phyloP scores from a whole-genome alignment of 2,329 filamentous ascomycete species.

The Magnaporthiopsis incrustans region DNA sequence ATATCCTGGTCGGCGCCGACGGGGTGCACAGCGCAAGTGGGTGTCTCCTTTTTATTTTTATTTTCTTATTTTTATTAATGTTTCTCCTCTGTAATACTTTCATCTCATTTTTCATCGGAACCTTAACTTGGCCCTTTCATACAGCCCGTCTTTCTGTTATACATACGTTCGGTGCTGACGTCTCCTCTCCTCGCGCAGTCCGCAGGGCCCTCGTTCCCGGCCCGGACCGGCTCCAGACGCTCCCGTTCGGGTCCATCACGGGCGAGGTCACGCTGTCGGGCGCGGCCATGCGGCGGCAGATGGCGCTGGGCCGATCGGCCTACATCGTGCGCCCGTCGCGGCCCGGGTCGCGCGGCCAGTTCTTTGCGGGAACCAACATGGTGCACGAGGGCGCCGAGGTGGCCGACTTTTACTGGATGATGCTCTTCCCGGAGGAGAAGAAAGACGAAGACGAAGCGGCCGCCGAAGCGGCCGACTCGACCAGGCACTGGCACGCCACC shows the following conservation, averaged over 20 bases:
- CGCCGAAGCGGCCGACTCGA: constrained; percentile 13
- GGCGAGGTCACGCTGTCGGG: constrained; percentile 20
- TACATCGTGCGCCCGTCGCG: constrained; percentile 16
- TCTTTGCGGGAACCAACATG: constrained; percentile 20
- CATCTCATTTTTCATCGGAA: no score
- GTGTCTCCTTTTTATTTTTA: constrained; percentile 15
- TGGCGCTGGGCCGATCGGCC: constrained; percentile 23
- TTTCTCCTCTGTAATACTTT: no score
- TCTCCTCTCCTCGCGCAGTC: constrained; percentile 15
- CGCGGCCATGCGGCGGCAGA: constrained; percentile 21
- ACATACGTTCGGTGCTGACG: no score
- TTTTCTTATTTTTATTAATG: no score
- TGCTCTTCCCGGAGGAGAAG: constrained; percentile 14
- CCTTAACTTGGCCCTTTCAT: no score
- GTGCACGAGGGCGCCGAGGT: constrained; percentile 13
- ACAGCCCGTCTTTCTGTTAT: no score
- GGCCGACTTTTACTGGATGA: constrained; percentile 22
- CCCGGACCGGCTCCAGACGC: constrained; percentile 18
- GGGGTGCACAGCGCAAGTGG: constrained; percentile 30
- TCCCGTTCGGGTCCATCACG: constrained; percentile 20
- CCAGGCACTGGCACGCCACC: constrained; percentile 24
- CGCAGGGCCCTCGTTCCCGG: constrained; percentile 22
- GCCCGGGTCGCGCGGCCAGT: not conserved
- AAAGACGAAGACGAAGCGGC: no score
- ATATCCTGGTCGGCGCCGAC: constrained; percentile 39